These are phyloP conservation scores for Physcomitrellopsis africana DNA, from an alignment of 225 moss, liverwort and hornwort species.

Conservation along the genomic window DNA sequence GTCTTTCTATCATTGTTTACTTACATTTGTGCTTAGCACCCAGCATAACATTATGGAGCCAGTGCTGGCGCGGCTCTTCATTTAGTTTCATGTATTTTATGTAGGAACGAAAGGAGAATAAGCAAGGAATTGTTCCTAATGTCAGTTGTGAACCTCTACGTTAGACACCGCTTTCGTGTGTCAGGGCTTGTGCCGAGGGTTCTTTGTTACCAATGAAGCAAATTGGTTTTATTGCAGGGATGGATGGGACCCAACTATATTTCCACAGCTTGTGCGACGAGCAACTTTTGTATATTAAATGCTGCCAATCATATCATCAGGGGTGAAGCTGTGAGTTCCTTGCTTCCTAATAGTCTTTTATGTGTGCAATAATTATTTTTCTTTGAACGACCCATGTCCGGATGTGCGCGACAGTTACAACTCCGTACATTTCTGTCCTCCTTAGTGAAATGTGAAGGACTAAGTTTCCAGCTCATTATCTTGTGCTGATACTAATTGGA, in stretches of 20 bases:
- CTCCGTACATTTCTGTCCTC: not conserved
- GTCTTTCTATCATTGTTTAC: no score
- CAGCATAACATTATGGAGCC: no score
- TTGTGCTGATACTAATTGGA: not conserved
- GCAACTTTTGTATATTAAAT: slow-evolving; percentile 97
- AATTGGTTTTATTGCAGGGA: slow-evolving; percentile 59
- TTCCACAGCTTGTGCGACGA: slow-evolving; percentile 97
- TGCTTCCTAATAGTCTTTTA: not conserved
- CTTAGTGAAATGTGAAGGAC: not conserved
- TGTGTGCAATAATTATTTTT: not conserved
- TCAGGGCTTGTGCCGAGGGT: not conserved
- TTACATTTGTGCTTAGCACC: no score
- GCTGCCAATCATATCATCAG: slow-evolving; percentile 96
- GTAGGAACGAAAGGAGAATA: no score
- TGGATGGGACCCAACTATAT: slow-evolving; percentile 99
- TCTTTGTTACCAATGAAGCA: slow-evolving; percentile 10
- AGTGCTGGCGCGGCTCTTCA: no score
- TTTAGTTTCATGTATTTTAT: no score
- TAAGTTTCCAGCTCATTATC: not conserved
- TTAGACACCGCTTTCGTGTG: no score
- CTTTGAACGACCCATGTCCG: not conserved
- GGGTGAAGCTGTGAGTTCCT: slow-evolving; percentile 91
- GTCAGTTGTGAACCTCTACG: no score
- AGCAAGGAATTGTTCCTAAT: no score
- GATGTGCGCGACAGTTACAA: not conserved